These are phyloP conservation scores for Cutaneotrichosporon cutaneum DNA, from an alignment of 1,284 basidiomycete species.

Conservation along the genomic window DNA sequence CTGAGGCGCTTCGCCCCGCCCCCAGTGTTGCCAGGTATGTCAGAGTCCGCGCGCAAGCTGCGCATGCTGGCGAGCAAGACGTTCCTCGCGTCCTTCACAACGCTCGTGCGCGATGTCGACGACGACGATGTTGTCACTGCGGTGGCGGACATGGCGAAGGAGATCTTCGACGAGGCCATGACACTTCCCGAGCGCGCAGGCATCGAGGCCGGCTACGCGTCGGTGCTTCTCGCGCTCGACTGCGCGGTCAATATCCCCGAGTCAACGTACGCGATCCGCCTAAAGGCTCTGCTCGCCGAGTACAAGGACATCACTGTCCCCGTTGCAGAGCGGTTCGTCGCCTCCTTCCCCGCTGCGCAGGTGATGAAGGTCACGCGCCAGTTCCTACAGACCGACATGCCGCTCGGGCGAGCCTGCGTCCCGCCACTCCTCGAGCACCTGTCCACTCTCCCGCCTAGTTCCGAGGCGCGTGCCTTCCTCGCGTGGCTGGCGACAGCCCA, in stretches of 20 bases:
- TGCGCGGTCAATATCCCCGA: not conserved
- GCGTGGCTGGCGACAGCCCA: constrained; percentile 37
- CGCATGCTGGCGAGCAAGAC: constrained; percentile 27
- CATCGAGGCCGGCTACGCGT: constrained; percentile 17
- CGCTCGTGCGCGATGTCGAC: constrained; percentile 16
- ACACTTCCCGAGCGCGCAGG: constrained; percentile 18
- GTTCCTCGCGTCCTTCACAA: constrained; percentile 30
- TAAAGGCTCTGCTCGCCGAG: constrained; percentile 10
- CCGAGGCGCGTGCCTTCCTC: constrained; percentile 28
- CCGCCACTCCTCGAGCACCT: constrained; percentile 22
- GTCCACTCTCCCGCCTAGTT: not conserved
- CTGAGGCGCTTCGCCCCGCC: constrained; percentile 37
- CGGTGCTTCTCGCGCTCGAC: constrained; percentile 31
- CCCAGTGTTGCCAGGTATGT: constrained; percentile 37
- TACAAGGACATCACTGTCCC: not conserved
- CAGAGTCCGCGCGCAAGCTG: constrained; percentile 30
- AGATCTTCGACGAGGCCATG: constrained; percentile 8
- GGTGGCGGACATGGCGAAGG: constrained; percentile 12
- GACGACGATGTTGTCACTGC: constrained; percentile 16
- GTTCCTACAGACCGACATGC: constrained; percentile 23
- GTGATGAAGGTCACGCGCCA: not conserved
- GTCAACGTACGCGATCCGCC: constrained; percentile 1
- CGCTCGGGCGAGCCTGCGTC: constrained; percentile 13
- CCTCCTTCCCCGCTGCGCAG: constrained; percentile 7
- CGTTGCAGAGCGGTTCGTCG: constrained; percentile 6